Evolutionary conservation across 2,329 filamentous ascomycete species (phyloP), one percentile per base, ranked within the genome.

Genomic region (Pestalotiopsis sp.): DNA sequence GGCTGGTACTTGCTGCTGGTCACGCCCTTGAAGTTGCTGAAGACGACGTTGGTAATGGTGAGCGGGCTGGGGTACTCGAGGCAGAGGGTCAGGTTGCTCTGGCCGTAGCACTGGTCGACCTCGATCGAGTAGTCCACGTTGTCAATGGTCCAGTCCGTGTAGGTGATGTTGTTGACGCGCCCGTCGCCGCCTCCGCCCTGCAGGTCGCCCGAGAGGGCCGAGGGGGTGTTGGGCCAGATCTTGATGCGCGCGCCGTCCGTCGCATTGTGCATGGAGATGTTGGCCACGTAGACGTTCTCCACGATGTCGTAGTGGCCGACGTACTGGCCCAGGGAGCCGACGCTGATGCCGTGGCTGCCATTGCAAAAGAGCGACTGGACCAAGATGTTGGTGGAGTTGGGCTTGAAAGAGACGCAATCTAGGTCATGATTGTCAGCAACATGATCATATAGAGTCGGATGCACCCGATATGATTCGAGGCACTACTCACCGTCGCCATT

Each of bases 41-140:
- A 85, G 23, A 80, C 75, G 52, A 90, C 79, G 70, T 89, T 84
- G 56, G 82, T 82, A 71, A 90, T 89, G 12, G 83, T 87, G 69
- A 90, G 69, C 13, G 77, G 73, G 68, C 86, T 87, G 2, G 89
- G 89, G 73, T 80, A 87, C 76, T 87, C 73, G 58, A 86, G 84
- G 79, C 89, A 91, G n/a, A 90, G 82, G 2, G 88, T 90, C 64
- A 86, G 74, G 73, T 91, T 67, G 38, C 39, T 67, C 58, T 67
- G 66, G 58, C 66, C 66, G 27, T 67, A 67, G 57, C 79, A 80
- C 72, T 78, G 78, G 62, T 78, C 78, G 69, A 91, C 82, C 72
- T 90, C 86, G 70, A 91, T 88, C 5, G 87, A 87, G 72, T 89
- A 90, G 77, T 91, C 89, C 73, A 89, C 87, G 70, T 91, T 90